Evolutionary conservation across 75 land plant species (phyloP).

Genomic region (Cryptomeria japonica): DNA sequence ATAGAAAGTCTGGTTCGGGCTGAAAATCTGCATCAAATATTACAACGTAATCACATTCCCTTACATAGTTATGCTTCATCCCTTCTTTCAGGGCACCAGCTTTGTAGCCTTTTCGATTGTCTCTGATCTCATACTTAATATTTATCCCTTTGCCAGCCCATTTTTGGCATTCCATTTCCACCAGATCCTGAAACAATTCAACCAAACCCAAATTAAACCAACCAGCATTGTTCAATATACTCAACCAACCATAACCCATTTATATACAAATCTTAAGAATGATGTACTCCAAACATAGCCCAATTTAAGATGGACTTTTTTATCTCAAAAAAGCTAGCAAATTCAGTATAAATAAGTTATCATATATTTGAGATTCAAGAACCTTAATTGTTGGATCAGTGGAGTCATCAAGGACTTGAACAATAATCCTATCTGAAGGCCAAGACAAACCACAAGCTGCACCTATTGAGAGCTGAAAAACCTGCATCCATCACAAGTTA

Average conservation of each 20-base stretch:
- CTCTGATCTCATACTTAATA: conserved; percentile 74
- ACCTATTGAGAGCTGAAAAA: conserved; percentile 84
- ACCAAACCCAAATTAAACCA: not conserved
- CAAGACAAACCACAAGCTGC: conserved; percentile 86
- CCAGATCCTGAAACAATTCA: conserved; percentile 47
- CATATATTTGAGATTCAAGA: not conserved
- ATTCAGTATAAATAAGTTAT: not conserved
- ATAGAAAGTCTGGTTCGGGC: conserved; percentile 60
- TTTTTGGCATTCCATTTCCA: conserved; percentile 60
- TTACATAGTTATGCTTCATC: conserved; percentile 57
- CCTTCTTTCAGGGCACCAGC: conserved; percentile 82
- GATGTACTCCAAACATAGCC: not conserved
- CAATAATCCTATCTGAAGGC: conserved; percentile 76
- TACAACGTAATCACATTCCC: conserved; percentile 54
- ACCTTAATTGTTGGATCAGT: conserved; percentile 80
- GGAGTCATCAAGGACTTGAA: conserved; percentile 86
- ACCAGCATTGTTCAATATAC: not conserved
- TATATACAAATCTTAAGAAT: not conserved
- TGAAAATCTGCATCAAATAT: conserved; percentile 68
- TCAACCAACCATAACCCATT: not conserved
- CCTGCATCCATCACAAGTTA: conserved; percentile 30
- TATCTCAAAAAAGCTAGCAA: not conserved
- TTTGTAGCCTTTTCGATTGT: conserved; percentile 79
- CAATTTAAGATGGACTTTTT: not conserved
- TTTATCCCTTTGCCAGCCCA: conserved; percentile 80